Evolutionary conservation across 441 rosid genomes (phyloP).

Genomic region (Melastoma candidum): DNA sequence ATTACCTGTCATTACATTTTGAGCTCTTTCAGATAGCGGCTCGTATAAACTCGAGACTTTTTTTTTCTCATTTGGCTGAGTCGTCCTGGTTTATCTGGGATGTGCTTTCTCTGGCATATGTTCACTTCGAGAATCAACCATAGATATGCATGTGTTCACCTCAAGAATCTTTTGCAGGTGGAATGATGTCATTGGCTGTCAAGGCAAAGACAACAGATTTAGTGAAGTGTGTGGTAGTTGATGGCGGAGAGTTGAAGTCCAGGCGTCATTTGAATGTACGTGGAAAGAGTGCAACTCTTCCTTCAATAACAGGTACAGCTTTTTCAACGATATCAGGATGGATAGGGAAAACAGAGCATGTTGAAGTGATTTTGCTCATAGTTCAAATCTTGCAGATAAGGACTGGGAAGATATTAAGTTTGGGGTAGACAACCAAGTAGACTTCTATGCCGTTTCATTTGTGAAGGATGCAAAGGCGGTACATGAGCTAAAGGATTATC

Average conservation of each 20-base stretch:
- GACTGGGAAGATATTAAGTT: conserved; percentile 99
- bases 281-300: conserved; percentile 90
- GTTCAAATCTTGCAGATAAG: conserved; percentile 39
- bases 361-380: not conserved
- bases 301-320: conserved; percentile 77
- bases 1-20: no score
- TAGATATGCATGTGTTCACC: no score
- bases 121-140: no score
- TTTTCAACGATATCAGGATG: conserved; percentile 5
- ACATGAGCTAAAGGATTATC: conserved; percentile 75
- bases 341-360: not conserved
- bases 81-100: no score
- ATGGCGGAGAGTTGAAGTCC: conserved; percentile 90
- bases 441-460: conserved; percentile 92
- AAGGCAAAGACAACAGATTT: conserved; percentile 61
- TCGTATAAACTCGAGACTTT: no score
- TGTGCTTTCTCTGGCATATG: no score
- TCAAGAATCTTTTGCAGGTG: conserved; percentile 41
- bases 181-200: conserved; percentile 94
- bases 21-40: no score
- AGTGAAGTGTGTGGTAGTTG: conserved; percentile 71
- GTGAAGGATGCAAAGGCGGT: conserved; percentile 96
- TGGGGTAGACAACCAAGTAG: conserved; percentile 96
- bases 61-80: no score
- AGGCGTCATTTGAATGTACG: conserved; percentile 95